phyloP scores from a whole-genome alignment of 2,329 filamentous ascomycete species.

The Diaporthe sp. region DNA sequence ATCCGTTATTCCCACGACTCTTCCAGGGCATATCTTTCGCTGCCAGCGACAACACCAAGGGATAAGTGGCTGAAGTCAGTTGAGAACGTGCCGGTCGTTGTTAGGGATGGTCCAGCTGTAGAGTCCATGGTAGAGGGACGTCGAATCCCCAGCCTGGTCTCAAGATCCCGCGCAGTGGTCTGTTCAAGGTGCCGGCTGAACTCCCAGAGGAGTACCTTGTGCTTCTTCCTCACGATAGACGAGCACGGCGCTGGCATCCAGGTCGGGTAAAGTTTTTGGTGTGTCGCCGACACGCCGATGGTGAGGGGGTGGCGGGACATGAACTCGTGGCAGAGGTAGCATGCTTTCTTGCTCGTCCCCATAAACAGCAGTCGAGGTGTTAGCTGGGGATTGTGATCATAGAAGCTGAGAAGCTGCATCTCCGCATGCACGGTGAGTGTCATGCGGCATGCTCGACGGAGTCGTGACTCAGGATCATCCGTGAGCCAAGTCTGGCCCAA shows the following conservation, averaged over 20 bases:
- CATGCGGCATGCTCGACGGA: slow-evolving; percentile 44
- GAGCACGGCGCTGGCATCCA: slow-evolving; percentile 49
- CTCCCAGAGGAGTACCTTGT: slow-evolving; percentile 42
- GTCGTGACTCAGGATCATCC: slow-evolving; percentile 42
- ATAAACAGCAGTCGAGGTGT: slow-evolving; percentile 47
- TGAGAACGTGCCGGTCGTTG: slow-evolving; percentile 18
- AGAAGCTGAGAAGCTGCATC: slow-evolving; percentile 51
- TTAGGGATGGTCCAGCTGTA: slow-evolving; percentile 44
- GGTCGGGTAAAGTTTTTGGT: slow-evolving; percentile 52
- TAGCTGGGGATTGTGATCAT: slow-evolving; percentile 46
- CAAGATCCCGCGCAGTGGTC: slow-evolving; percentile 39
- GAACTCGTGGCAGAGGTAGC: slow-evolving; percentile 50
- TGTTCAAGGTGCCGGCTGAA: slow-evolving; percentile 41
- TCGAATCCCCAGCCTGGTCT: slow-evolving; percentile 43
- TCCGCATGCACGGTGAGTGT: slow-evolving; percentile 50
- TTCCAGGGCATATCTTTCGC: background rate
- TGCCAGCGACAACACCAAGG: background rate
- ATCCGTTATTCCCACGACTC: background rate
- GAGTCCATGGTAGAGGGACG: slow-evolving; percentile 42
- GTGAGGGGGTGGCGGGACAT: slow-evolving; percentile 46
- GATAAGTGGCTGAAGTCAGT: background rate
- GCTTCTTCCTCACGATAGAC: slow-evolving; percentile 31
- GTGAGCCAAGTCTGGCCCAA: slow-evolving; percentile 42
- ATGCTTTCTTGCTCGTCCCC: slow-evolving; percentile 53
- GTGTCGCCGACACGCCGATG: slow-evolving; percentile 48